These are phyloP conservation scores for Colletotrichum agaves DNA, from an alignment of 2,329 filamentous ascomycete genomes.

Conservation along the genomic window DNA sequence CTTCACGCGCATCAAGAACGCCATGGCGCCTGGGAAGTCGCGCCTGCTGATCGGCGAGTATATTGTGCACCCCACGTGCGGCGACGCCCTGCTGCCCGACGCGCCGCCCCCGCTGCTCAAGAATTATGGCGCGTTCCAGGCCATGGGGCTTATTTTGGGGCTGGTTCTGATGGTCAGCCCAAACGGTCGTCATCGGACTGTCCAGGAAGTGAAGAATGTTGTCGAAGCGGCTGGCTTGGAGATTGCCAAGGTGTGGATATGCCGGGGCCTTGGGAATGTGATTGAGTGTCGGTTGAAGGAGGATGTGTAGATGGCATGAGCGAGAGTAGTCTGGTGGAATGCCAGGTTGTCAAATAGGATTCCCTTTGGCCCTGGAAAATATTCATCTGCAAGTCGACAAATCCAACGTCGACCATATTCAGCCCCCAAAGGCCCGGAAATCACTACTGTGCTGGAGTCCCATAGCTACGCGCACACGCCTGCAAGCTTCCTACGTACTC, in stretches of 20 bases:
- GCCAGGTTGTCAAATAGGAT: too few species aligned
- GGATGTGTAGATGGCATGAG: neutral
- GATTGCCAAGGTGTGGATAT: conserved; percentile 31
- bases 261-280: conserved; percentile 22
- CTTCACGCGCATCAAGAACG: conserved; percentile 25
- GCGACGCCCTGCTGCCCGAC: conserved; percentile 22
- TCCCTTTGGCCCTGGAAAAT: too few species aligned
- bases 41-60: conserved; percentile 34
- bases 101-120: conserved; percentile 28
- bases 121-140: conserved; percentile 26
- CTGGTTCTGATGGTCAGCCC: conserved; percentile 20
- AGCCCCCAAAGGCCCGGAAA: too few species aligned
- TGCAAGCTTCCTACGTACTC: too few species aligned
- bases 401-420: too few species aligned
- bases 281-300: conserved; percentile 30
- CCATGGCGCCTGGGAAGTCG: conserved; percentile 25
- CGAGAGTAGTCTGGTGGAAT: too few species aligned
- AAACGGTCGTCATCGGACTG: conserved; percentile 18
- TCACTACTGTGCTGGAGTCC: too few species aligned
- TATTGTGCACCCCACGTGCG: conserved; percentile 29
- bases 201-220: conserved; percentile 3
- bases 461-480: too few species aligned
- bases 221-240: conserved; percentile 23
- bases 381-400: too few species aligned
- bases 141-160: conserved; percentile 17